Base-by-base conservation (phyloP, 139 green algal genomes). In the Penium margaritaceum region DNA sequence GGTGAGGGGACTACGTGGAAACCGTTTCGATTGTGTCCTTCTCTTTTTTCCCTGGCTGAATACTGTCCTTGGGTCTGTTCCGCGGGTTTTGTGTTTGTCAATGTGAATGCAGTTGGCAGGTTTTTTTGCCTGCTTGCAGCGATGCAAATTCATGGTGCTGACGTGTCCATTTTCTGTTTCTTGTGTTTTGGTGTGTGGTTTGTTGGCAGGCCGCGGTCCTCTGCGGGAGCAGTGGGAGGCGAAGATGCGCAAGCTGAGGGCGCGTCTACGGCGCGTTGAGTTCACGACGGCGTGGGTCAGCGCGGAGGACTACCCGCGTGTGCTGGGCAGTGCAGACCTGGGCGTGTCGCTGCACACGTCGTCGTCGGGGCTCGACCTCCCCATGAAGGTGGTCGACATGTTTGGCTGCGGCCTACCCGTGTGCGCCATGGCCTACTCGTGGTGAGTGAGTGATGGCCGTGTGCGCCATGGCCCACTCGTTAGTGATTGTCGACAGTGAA, bases 361-460 rank as follows among this genome's bases (percentile, higher is more conserved):
- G 2, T 94, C 85, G 5, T 92, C 85, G 0, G 91, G 91, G 21
- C 74, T 98, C 30, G 94, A 99, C 78, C 86, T 99, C 46, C 94
- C 94, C 0, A 98, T 98, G 94, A 98, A 98, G 84, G 73, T 97
- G 6, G 90, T 98, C 2, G 93, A 98, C 83, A 97, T 98, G 94
- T 96, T 95, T 86, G 94, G 94, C 0, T 86, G 84, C 63, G 91
- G 90, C 3, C 77, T 97, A 47, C 94, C 94, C 3, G 94, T 97
- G 0, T 90, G 84, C 63, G 88, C 92, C 1, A 76, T 87, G 19
- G 43, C 74, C 44, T 99, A 96, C 83, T 61, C 60, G 38, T 95
- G 87, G 71, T 78, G 17, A 68, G 70, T 78, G 14, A 5, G 24
- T 24, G 5, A n/a, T n/a, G n/a, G n/a, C n/a, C n/a, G n/a, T n/a